Evolutionary conservation across 352 stramenopile species (phyloP).

Genomic region (Phytophthora ohioensis): DNA sequence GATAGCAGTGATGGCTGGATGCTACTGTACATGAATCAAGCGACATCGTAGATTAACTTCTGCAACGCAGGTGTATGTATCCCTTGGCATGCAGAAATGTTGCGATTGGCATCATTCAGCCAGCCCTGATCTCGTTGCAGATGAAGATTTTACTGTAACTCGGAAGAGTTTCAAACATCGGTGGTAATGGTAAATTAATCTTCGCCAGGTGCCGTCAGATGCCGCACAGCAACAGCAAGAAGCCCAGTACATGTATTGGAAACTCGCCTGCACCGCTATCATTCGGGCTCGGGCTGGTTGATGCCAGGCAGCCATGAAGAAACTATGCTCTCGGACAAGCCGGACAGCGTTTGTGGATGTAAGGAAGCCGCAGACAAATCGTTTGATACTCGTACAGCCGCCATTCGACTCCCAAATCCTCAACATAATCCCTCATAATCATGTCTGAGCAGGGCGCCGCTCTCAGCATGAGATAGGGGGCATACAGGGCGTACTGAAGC

Average conservation of each 20-base stretch:
- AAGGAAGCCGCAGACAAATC: conserved; percentile 14
- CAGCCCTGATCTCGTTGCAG: too few relatives aligned
- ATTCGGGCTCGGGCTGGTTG: too few relatives aligned
- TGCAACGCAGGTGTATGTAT: not conserved
- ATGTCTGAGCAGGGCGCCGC: conserved; percentile 14
- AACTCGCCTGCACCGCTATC: too few relatives aligned
- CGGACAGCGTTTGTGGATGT: conserved; percentile 5
- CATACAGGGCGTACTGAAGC: too few relatives aligned
- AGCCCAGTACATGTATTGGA: too few relatives aligned
- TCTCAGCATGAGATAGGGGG: conserved; percentile 28
- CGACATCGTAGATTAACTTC: not conserved
- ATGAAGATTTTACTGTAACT: too few relatives aligned
- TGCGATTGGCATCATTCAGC: too few relatives aligned
- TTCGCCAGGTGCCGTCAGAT: not conserved
- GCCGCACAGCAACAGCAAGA: too few relatives aligned
- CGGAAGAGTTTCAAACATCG: too few relatives aligned
- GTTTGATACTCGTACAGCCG: conserved; percentile 1
- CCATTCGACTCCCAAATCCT: conserved; percentile 3
- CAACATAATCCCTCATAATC: not conserved
- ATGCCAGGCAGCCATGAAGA: too few relatives aligned
- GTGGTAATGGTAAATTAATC: conserved; percentile 6
- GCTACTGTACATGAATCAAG: not conserved
- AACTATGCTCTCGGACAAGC: not conserved
- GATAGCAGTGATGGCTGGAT: not conserved
- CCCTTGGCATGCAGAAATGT: too few relatives aligned